Conservation (phyloP, 106 monocot species). For the Platanthera zijinensis region DNA sequence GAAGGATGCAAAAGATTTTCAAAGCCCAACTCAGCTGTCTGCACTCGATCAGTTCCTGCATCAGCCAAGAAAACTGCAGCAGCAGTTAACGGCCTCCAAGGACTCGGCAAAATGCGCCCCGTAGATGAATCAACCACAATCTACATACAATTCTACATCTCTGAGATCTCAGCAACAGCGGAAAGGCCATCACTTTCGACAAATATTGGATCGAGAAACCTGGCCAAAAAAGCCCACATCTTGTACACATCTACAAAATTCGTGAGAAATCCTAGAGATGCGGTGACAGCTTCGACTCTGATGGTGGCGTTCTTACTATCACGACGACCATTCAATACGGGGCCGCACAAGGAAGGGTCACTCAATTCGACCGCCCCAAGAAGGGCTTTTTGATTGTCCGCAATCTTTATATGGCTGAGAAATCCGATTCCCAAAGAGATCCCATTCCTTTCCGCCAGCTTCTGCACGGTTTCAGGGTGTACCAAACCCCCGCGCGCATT, state of each 20-base stretch:
- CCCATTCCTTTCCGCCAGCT: conserved; percentile 70
- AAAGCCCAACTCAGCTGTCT: background rate
- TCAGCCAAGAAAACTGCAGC: background rate
- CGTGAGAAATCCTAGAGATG: conserved; percentile 76
- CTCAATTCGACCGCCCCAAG: conserved; percentile 27
- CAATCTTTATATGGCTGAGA: conserved; percentile 59
- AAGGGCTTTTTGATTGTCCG: conserved; percentile 36
- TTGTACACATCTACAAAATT: conserved; percentile 89
- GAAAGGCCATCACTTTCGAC: conserved; percentile 46
- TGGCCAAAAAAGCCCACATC: conserved; percentile 80
- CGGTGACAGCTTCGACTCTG: conserved; percentile 73
- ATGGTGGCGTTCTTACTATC: conserved; percentile 34
- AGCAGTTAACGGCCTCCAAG: background rate
- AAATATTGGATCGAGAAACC: conserved; percentile 69
- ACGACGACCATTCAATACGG: conserved; percentile 30
- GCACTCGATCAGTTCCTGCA: background rate
- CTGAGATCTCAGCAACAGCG: conserved; percentile 32
- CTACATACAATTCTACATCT: conserved; percentile 17
- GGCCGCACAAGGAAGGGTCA: conserved; percentile 24
- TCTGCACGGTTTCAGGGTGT: conserved; percentile 62
- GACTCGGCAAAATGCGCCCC: background rate
- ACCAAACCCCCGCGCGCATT: conserved; percentile 30
- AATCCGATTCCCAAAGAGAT: conserved; percentile 72
- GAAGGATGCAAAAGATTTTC: background rate
- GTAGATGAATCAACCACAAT: background rate